Evolutionary conservation across 495 filamentous ascomycete genomes (phyloP).

Genomic region (Talaromyces nanjingensis): DNA sequence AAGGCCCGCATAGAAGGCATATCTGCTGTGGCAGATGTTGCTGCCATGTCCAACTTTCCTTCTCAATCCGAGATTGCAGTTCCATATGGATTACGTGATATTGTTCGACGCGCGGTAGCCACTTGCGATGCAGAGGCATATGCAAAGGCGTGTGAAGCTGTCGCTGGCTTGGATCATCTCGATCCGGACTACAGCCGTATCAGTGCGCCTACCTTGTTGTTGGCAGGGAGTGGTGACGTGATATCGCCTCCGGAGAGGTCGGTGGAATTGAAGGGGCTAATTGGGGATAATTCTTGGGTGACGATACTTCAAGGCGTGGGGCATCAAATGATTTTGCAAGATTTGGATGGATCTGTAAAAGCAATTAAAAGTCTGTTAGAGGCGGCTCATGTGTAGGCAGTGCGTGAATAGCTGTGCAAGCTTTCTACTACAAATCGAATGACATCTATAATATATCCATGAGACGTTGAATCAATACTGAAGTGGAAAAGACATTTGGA

Average conservation of each 20-base stretch:
- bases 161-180: constrained; percentile 1
- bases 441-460: too few relatives aligned
- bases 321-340: constrained; percentile 21
- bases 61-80: not conserved
- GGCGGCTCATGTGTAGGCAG: too few relatives aligned
- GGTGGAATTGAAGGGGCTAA: constrained; percentile 13
- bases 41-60: constrained; percentile 6
- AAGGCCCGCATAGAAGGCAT: constrained; percentile 4
- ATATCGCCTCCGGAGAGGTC: constrained; percentile 9
- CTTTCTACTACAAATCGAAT: too few relatives aligned
- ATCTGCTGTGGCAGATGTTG: constrained; percentile 3
- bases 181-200: constrained; percentile 2
- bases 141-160: constrained; percentile 5
- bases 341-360: constrained; percentile 13
- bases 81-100: not conserved
- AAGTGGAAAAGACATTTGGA: too few relatives aligned
- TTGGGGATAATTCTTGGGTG: constrained; percentile 13
- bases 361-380: constrained; percentile 9
- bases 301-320: constrained; percentile 16
- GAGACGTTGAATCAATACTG: too few relatives aligned
- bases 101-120: not conserved
- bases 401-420: too few relatives aligned
- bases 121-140: constrained; percentile 1
- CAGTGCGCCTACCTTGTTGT: constrained; percentile 1
- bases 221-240: constrained; percentile 3